These are phyloP conservation scores for Aspergillus oerlinghausenensis DNA, from an alignment of 2,329 filamentous ascomycete genomes.

Conservation along the genomic window DNA sequence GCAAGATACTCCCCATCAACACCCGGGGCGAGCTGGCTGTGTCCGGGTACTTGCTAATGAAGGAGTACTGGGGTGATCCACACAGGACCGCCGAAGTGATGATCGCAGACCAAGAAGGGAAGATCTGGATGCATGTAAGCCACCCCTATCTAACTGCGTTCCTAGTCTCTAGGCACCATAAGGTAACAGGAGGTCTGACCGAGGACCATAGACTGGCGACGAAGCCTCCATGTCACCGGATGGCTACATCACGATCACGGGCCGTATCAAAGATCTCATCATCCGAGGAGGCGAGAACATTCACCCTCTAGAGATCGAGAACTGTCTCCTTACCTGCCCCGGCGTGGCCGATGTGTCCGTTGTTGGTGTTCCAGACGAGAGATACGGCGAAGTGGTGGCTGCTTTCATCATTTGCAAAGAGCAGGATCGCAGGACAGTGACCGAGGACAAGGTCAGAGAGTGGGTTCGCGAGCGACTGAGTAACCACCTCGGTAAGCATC, in stretches of 20 bases:
- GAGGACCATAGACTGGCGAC: slow-evolving; percentile 65
- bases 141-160: background rate
- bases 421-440: slow-evolving; percentile 37
- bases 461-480: slow-evolving; percentile 70
- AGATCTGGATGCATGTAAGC: slow-evolving; percentile 71
- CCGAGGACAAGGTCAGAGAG: slow-evolving; percentile 55
- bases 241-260: slow-evolving; percentile 84
- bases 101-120: slow-evolving; percentile 51
- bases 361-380: slow-evolving; percentile 75
- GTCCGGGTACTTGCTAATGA: slow-evolving; percentile 83
- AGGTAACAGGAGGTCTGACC: background rate
- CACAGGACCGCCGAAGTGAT: slow-evolving; percentile 65
- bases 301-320: slow-evolving; percentile 87
- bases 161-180: too few species aligned
- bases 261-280: slow-evolving; percentile 90
- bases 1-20: slow-evolving; percentile 57
- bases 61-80: slow-evolving; percentile 79
- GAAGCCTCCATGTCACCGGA: slow-evolving; percentile 79
- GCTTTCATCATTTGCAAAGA: slow-evolving; percentile 67
- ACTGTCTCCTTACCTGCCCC: slow-evolving; percentile 71
- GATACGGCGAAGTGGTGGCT: slow-evolving; percentile 80
- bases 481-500: slow-evolving; percentile 60
- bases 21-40: slow-evolving; percentile 76
- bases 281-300: slow-evolving; percentile 96
- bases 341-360: slow-evolving; percentile 72